Conservation (phyloP, 169 alveolate genomes). For the Cryptosporidium muris region DNA sequence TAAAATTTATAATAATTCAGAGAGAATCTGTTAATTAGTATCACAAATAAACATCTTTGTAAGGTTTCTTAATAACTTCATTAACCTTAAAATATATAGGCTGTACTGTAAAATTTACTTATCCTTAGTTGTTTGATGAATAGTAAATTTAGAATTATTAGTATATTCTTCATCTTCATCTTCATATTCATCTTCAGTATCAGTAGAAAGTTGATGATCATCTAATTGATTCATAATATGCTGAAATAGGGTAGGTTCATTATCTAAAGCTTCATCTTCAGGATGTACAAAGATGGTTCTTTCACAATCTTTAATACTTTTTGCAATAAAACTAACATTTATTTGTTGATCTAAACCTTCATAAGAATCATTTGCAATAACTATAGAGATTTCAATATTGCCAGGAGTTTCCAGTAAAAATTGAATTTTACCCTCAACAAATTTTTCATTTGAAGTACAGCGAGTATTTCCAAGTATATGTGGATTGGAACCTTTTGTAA, state of each 20-base stretch:
- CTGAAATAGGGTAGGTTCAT: constrained; percentile 84
- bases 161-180: constrained; percentile 40
- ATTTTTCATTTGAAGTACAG: constrained; percentile 78
- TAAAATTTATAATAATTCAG: too few species aligned
- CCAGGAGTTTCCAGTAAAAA: constrained; percentile 82
- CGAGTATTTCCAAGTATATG: constrained; percentile 76
- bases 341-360: constrained; percentile 81
- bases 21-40: too few species aligned
- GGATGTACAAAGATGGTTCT: constrained; percentile 83
- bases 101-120: neutral
- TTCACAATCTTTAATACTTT: constrained; percentile 74
- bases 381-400: constrained; percentile 74
- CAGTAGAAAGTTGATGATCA: constrained; percentile 77
- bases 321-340: constrained; percentile 74
- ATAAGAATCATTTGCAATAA: constrained; percentile 80
- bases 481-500: constrained; percentile 77
- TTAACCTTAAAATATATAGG: too few species aligned
- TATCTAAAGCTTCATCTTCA: constrained; percentile 84
- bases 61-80: too few species aligned
- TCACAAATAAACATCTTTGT: too few species aligned
- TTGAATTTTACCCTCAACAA: constrained; percentile 77
- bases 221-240: constrained; percentile 82
- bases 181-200: constrained; percentile 81
- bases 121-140: neutral
- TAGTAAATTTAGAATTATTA: neutral